Evolutionary conservation across 2,329 filamentous ascomycete genomes (phyloP).

Genomic region (Alternaria arborescens): DNA sequence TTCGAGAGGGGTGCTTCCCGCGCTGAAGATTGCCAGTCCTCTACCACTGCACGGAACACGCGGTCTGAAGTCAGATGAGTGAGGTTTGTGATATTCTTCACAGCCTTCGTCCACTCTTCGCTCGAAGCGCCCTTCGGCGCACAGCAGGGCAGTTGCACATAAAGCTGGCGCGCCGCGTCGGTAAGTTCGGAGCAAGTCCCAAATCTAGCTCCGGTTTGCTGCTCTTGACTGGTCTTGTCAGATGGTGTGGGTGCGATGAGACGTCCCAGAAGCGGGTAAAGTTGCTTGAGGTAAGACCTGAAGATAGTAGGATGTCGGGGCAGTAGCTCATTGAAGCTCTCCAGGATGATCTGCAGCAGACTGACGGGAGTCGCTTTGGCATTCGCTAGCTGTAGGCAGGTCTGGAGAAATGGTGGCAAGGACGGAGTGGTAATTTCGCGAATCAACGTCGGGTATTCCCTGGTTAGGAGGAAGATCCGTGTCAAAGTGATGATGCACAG

Average conservation of each 20-base stretch:
- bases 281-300: constrained; percentile 75
- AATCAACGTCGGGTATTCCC: constrained; percentile 81
- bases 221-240: constrained; percentile 32
- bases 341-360: constrained; percentile 73
- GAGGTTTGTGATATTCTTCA: constrained; percentile 68
- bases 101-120: constrained; percentile 78
- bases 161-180: constrained; percentile 68
- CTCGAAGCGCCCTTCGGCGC: constrained; percentile 79
- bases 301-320: constrained; percentile 86
- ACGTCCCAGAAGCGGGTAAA: constrained; percentile 67
- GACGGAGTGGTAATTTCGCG: constrained; percentile 89
- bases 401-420: constrained; percentile 75
- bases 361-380: constrained; percentile 30
- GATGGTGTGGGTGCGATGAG: constrained; percentile 72
- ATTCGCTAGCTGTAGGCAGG: constrained; percentile 70
- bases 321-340: constrained; percentile 75
- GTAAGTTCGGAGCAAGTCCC: constrained; percentile 63
- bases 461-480: constrained; percentile 83
- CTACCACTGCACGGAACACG: constrained; percentile 79
- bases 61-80: constrained; percentile 77
- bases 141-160: constrained; percentile 78
- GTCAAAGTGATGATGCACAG: constrained; percentile 79
- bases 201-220: constrained; percentile 44
- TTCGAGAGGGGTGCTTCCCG: constrained; percentile 46
- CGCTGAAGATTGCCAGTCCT: constrained; percentile 79